phyloP scores from a whole-genome alignment of 2,329 filamentous ascomycete genomes.

The Ceratocystis alfenasii region DNA sequence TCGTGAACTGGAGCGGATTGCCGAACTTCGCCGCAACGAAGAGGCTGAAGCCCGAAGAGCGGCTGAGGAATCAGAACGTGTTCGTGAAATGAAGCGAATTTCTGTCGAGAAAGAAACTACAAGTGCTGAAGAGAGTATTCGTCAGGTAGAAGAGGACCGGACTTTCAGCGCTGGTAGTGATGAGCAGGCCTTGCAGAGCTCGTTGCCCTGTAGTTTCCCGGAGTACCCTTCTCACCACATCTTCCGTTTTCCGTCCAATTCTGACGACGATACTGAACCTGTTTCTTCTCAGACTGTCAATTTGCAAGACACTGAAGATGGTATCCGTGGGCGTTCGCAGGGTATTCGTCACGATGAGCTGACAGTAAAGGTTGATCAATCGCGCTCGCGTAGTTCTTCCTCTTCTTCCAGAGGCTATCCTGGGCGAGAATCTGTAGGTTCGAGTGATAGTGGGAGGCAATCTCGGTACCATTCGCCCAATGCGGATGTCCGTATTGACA shows the following conservation, averaged over 20 bases:
- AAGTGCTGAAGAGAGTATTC: not conserved
- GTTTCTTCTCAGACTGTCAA: not conserved
- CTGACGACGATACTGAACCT: not conserved
- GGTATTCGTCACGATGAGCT: not conserved
- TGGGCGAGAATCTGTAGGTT: not conserved
- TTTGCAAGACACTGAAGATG: not conserved
- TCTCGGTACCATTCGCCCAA: constrained; percentile 43
- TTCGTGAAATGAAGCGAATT: not conserved
- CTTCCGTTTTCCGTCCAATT: not conserved
- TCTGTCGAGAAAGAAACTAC: not conserved
- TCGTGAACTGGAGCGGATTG: constrained; percentile 3
- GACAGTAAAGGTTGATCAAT: not conserved
- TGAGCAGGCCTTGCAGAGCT: too few relatives aligned
- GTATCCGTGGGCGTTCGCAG: not conserved
- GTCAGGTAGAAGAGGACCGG: not conserved
- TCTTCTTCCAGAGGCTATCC: not conserved
- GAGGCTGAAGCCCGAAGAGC: constrained; percentile 5
- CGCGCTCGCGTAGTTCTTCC: not conserved
- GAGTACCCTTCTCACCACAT: not conserved
- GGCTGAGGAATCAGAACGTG: not conserved
- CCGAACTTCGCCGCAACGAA: not conserved
- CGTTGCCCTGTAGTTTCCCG: not conserved
- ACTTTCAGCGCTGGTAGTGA: too few relatives aligned
- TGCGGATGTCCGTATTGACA: constrained; percentile 52
- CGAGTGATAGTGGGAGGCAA: not conserved